Percentiles rank a stretch among this genome's conserved stretches.
Evolutionary conservation across 2,329 filamentous ascomycete species (phyloP).

Genomic region (Elsinoe fawcettii): DNA sequence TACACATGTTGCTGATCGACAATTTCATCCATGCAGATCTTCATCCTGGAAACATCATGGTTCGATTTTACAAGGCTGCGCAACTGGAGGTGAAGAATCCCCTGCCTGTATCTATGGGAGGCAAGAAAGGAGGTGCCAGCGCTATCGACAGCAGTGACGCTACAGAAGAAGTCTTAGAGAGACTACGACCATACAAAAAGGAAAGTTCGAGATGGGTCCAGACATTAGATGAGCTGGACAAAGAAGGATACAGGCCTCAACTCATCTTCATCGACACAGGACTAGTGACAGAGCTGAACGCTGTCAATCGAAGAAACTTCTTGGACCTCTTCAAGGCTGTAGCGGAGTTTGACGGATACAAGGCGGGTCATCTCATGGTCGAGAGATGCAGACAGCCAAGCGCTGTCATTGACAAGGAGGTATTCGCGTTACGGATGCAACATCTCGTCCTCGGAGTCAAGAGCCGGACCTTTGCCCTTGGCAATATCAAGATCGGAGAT

Average conservation of each 20-base stretch:
- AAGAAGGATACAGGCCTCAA: slow-evolving; percentile 84
- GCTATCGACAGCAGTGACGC: slow-evolving; percentile 57
- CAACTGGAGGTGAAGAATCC: slow-evolving; percentile 48
- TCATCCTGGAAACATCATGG: slow-evolving; percentile 98
- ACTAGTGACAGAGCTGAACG: slow-evolving; percentile 87
- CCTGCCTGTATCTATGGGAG: neutral
- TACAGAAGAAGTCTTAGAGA: slow-evolving; percentile 76
- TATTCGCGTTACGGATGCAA: slow-evolving; percentile 95
- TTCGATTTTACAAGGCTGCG: slow-evolving; percentile 86
- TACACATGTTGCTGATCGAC: slow-evolving; percentile 93
- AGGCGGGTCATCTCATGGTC: slow-evolving; percentile 90
- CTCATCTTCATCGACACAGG: slow-evolving; percentile 97
- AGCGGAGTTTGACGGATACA: slow-evolving; percentile 94
- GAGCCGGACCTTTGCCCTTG: slow-evolving; percentile 79
- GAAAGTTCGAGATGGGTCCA: slow-evolving; percentile 58
- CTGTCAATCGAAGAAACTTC: slow-evolving; percentile 79
- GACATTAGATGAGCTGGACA: slow-evolving; percentile 68
- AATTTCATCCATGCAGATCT: slow-evolving; percentile 97
- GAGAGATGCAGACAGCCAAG: slow-evolving; percentile 89
- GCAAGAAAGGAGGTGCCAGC: slow-evolving; percentile 21
- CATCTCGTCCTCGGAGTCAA: slow-evolving; percentile 89
- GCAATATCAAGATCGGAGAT: slow-evolving; percentile 93
- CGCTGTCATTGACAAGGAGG: slow-evolving; percentile 76
- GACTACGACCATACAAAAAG: slow-evolving; percentile 67
- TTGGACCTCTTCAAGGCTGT: slow-evolving; percentile 91